phyloP scores from a whole-genome alignment of 2,329 filamentous ascomycete genomes.

The Alternaria sp. region DNA sequence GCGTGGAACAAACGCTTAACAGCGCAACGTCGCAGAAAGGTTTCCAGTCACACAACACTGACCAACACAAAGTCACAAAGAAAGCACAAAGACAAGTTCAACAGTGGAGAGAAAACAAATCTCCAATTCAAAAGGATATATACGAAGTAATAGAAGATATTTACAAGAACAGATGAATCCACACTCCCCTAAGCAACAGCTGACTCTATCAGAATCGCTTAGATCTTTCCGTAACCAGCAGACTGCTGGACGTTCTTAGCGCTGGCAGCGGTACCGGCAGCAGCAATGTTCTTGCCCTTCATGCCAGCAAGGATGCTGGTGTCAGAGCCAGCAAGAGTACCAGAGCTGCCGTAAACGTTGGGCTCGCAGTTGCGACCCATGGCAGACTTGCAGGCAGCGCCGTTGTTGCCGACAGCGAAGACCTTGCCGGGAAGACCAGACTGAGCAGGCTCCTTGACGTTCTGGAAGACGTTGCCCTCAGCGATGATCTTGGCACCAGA shows the following conservation, averaged over 20 bases:
- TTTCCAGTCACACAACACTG: neutral
- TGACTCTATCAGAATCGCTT: slow-evolving; percentile 4
- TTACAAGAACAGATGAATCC: neutral
- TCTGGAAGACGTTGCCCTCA: slow-evolving; percentile 66
- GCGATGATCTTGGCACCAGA: slow-evolving; percentile 54
- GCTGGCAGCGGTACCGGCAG: slow-evolving; percentile 38
- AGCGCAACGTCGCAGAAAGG: neutral
- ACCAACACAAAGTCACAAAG: neutral
- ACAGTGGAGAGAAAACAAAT: neutral
- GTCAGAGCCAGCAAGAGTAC: slow-evolving; percentile 45
- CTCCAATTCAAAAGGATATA: neutral
- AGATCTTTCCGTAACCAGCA: slow-evolving; percentile 34
- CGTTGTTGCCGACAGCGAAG: slow-evolving; percentile 49
- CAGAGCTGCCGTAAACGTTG: slow-evolving; percentile 51
- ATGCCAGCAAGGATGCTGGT: slow-evolving; percentile 59
- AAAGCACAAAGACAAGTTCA: neutral
- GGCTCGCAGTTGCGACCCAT: slow-evolving; percentile 60
- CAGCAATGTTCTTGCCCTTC: slow-evolving; percentile 60
- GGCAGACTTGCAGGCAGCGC: slow-evolving; percentile 51
- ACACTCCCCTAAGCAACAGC: neutral
- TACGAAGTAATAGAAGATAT: neutral
- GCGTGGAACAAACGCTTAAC: neutral
- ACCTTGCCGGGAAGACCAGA: slow-evolving; percentile 52
- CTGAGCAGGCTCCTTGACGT: slow-evolving; percentile 52
- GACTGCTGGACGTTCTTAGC: slow-evolving; percentile 27